Evolutionary conservation across 176 grass and related monocot genomes (phyloP), one percentile per base, ranked within the genome.

Genomic region (Musa beccarii): DNA sequence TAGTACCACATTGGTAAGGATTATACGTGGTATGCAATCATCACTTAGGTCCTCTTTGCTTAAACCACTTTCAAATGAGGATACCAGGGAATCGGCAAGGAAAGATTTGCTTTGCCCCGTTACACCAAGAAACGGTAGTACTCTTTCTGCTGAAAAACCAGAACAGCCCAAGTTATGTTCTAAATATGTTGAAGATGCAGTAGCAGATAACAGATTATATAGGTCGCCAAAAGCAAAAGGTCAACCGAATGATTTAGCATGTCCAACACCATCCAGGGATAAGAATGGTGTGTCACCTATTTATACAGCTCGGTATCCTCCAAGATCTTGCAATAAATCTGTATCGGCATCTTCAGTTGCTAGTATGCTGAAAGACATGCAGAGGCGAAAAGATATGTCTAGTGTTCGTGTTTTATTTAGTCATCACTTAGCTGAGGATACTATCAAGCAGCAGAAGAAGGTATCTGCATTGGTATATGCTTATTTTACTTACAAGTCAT

Each of bases 361-460:
- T 23, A 88, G 70, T 71, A 68, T 59, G 59, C 75, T 51, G 71
- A 92, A 79, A 81, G 81, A 88, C 77, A 79, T 79, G 55, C 81
- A 85, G 57, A 83, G 79, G 80, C 90, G 75, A 81, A 92, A 92
- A 86, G 87, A 90, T 80, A 72, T 85, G 51, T 11, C 83, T 19
- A 70, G 28, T 81, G 72, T 66, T 59, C 77, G 83, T 82, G 85
- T 96, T 88, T 50, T 96, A 49, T 88, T 96, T 50, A 96, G 93
- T 73, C 79, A 88, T 79, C 93, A 96, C 84, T 86, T 96, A 74
- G 79, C 88, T 81, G 78, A 86, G 21, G 83, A 83, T 84, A 82
- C 89, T 26, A 83, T 90, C 62, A 92, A 86, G 79, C 85, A 85
- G 71, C 93, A 96, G 70, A 92, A 87, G 70, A 96, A 92, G 93